Base-by-base conservation (phyloP, 1,139 yeast genomes). In the Kodamaea ohmeri region DNA sequence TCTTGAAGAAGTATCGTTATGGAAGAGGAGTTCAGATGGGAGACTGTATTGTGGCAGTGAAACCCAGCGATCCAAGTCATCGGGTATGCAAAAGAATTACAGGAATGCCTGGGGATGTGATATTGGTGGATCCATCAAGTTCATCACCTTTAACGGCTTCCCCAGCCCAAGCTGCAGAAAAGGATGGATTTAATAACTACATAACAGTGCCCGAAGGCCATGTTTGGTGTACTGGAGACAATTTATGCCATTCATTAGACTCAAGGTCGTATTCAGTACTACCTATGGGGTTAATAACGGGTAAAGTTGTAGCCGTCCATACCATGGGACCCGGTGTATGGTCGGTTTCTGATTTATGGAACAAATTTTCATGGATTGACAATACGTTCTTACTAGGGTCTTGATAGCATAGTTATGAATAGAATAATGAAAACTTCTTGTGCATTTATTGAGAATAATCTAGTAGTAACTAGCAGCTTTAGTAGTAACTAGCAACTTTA, bases 151-250 rank as follows among this genome's bases (percentile, higher is more conserved):
- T 78, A 25, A 78, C 83, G 17, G 67, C 64, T 47, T 46, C 58
- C 16, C 55, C 61, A 2, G 34, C 56, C 3, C 62, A 66, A 34
- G 51, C 52, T 4, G 47, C 56, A 1, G 55, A 48, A 35, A 61
- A 71, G 46, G 73, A 70, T 46, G 75, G 78, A 16, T 77, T 65
- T 51, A 73, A 80, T 51, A 76, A 78, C 42, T 85, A 65, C 51
- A 78, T 87, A 6, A 66, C 64, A 38, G 83, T 87, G 0, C 95
- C 95, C 0, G 78, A 79, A 40, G 98, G 98, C 3, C 98, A 94
- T 61, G 88, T 89, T 33, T 94, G 97, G 97, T 83, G 90, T 4
- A 88, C 97, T 0, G 99, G 98, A 2, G 98, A 92, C 55, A 92
- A 92, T 54, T 60, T 92, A 41, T 75, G 88, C 28, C 89, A 83